Base-by-base conservation (phyloP, 768 basidiomycete genomes). In the Tubosaeta sp. region DNA sequence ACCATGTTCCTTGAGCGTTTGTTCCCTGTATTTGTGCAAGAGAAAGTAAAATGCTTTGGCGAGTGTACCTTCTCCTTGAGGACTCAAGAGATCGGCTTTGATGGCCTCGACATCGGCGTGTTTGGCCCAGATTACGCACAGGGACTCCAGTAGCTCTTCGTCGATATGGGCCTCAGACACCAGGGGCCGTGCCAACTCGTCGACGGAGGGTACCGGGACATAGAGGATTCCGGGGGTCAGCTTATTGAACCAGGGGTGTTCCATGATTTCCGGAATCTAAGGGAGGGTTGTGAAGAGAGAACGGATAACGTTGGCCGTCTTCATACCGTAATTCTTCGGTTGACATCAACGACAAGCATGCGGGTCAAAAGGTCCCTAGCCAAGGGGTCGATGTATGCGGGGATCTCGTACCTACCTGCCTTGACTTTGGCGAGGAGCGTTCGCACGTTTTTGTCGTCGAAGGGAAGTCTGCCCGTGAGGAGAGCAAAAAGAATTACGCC, bases 401-500 rank as follows among this genome's bases (percentile, higher is more conserved):
- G 95, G 71, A 95, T 85, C 14, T 86, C 84, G 68, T 86, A 98
- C 68, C 81, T 83, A 31, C 95, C 95, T 31, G 75, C 72, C 68
- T 91, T 91, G 67, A 98, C 95, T 68, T 95, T 95, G 44, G 79
- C 72, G 22, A 98, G 77, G 34, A 97, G 78, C 4, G 72, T 77
- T 50, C 82, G 76, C 14, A 90, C 80, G 57, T 94, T 86, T 72
- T 88, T 87, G 76, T 97, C 92, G 63, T 97, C 95, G 63, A 97
- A 97, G 6, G 95, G 95, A 17, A 97, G 85, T 50, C 88, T 76
- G 11, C 95, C 93, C 29, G 91, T 91, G 37, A 97, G 78, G 43
- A 97, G 80, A 29, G 93, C 90, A 68, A 81, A 97, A 45, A 97
- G 81, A 59, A 95, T 93, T 42, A 97, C 91, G 22, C 95, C 95